phyloP scores from a whole-genome alignment of 139 green algal species.

The Chlamydomonas sp. region DNA sequence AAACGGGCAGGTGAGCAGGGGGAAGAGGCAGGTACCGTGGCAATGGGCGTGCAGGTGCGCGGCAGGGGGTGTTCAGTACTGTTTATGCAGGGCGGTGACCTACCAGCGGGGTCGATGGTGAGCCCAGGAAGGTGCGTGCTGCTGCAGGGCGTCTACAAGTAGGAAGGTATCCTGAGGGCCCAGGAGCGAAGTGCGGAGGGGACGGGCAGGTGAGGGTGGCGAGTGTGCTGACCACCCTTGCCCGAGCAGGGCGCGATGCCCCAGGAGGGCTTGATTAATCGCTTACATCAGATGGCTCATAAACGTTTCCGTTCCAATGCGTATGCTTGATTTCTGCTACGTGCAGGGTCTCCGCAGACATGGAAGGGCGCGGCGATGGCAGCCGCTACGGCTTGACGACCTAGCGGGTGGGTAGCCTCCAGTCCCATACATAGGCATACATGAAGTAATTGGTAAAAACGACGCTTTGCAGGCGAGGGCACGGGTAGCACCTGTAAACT shows the following conservation, averaged over 20 bases:
- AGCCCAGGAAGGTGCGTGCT: not conserved
- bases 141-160: conserved; percentile 71
- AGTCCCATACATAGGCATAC: too few species aligned
- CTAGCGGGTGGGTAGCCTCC: too few species aligned
- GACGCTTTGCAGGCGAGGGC: too few species aligned
- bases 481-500: too few species aligned
- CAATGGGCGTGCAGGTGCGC: too few species aligned
- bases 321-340: conserved; percentile 35
- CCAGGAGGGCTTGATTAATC: too few species aligned
- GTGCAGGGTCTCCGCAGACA: not conserved
- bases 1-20: not conserved
- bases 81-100: not conserved
- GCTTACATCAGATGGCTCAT: conserved; percentile 83
- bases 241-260: too few species aligned
- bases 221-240: too few species aligned
- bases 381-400: too few species aligned
- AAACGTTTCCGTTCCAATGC: conserved; percentile 67
- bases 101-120: conserved; percentile 4
- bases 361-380: too few species aligned
- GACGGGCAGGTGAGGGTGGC: not conserved
- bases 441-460: too few species aligned
- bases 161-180: conserved; percentile 81
- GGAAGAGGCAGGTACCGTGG: not conserved
- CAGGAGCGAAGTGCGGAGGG: not conserved
- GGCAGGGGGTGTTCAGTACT: too few species aligned